Evolutionary conservation across 2,329 filamentous ascomycete species (phyloP), one percentile per base, ranked within the genome.

Genomic region (Talaromyces amestolkiae): DNA sequence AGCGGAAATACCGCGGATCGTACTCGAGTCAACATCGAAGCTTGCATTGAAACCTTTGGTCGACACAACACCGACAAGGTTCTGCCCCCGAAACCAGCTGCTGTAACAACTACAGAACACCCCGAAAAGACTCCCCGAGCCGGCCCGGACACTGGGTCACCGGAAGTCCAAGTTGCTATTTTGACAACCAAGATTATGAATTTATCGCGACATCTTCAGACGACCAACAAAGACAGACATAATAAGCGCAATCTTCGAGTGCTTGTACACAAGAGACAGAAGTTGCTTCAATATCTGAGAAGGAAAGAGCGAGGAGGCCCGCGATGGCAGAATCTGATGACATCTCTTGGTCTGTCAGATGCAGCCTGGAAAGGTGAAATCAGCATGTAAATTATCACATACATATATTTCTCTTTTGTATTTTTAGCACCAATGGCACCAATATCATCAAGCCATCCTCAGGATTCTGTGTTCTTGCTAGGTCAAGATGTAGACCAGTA

Each of bases 81-180:
- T 3, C 84, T 99, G 35, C 84, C 85, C 27, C 87, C 87, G 0
- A 90, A 88, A 72, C 82, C 74, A 58, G 74, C 74, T 68, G 75
- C 66, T 73, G 81, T 71, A 74, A 79, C 74, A 76, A 71, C 77
- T 78, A 66, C 78, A 72, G 80, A 80, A 51, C 72, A 74, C 31
- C 72, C 72, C 6, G 70, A 79, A 31, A 85, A 86, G 70, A 84
- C 83, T 0, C 85, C 85, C 58, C 89, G 96, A 37, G 87, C 89
- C n/a, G 95, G 95, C 0, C 91, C 90, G 5, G 95, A 99, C 76
- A 99, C 94, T 0, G 95, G 95, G 41, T 96, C 92, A 72, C 92
- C 92, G 7, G 95, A 99, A 80, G 96, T 99, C n/a, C 95, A 99
- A 82, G 92, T 96, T 70, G 93, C 93, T 54, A 96, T 99, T 71